Percentiles rank a stretch among this genome's conserved stretches.
Evolutionary conservation across 352 stramenopile genomes (phyloP).

Genomic region (Phytophthora aleatoria): DNA sequence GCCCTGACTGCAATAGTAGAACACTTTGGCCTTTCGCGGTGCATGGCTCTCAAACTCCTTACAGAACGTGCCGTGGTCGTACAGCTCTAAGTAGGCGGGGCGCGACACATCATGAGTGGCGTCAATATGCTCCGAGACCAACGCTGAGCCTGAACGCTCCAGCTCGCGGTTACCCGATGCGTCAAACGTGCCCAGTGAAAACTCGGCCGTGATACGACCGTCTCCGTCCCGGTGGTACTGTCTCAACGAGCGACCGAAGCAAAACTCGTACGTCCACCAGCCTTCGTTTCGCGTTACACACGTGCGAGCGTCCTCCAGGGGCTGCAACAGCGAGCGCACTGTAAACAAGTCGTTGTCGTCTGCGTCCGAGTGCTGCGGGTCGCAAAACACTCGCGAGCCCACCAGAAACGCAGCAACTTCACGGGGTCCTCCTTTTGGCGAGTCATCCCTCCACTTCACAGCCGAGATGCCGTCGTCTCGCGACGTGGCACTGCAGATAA

Average conservation of each 20-base stretch:
- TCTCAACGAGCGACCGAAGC: slow-evolving; percentile 66
- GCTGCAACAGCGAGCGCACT: slow-evolving; percentile 57
- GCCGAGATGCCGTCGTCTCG: slow-evolving; percentile 55
- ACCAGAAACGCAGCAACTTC: slow-evolving; percentile 61
- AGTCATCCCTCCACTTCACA: slow-evolving; percentile 41
- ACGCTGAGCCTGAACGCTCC: slow-evolving; percentile 39
- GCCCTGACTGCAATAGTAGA: slow-evolving; percentile 80
- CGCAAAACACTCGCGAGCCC: slow-evolving; percentile 68
- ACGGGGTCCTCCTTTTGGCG: slow-evolving; percentile 3
- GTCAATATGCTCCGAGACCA: slow-evolving; percentile 81
- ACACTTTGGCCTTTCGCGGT: slow-evolving; percentile 66
- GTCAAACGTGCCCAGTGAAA: slow-evolving; percentile 67
- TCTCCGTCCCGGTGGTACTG: slow-evolving; percentile 81
- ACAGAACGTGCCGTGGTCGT: slow-evolving; percentile 71
- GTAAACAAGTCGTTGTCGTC: slow-evolving; percentile 54
- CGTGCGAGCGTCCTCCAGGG: slow-evolving; percentile 48
- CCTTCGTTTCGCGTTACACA: slow-evolving; percentile 84
- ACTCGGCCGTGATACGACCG: slow-evolving; percentile 68
- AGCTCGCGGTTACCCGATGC: slow-evolving; percentile 55
- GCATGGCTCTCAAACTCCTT: slow-evolving; percentile 69
- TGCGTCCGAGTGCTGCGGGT: slow-evolving; percentile 53
- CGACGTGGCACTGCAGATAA: slow-evolving; percentile 58
- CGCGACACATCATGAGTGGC: slow-evolving; percentile 74
- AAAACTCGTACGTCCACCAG: slow-evolving; percentile 89
- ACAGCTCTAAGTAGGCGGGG: slow-evolving; percentile 74